Evolutionary conservation across 257 asterid species (phyloP).

Genomic region (Avicennia marina): DNA sequence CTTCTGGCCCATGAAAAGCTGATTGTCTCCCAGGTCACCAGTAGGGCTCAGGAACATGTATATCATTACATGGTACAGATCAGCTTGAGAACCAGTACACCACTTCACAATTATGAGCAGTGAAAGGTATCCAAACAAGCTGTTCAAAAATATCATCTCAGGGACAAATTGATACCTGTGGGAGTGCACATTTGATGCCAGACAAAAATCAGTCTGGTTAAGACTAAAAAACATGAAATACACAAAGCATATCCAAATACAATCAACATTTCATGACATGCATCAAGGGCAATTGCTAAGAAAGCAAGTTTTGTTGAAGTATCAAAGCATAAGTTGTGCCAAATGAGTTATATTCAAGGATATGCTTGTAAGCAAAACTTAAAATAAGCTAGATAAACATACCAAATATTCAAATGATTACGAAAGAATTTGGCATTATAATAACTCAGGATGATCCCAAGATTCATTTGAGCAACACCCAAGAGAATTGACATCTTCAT

Average conservation of each 20-base stretch:
- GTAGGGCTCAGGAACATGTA: slow-evolving; percentile 67
- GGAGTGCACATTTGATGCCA: slow-evolving; percentile 6
- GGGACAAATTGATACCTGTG: slow-evolving; percentile 65
- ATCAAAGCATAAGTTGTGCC: neutral
- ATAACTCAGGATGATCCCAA: slow-evolving; percentile 57
- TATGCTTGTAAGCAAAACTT: neutral
- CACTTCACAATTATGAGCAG: slow-evolving; percentile 57
- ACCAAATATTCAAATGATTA: slow-evolving; percentile 46
- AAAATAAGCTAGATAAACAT: slow-evolving; percentile 10
- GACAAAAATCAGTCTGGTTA: neutral
- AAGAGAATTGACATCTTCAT: slow-evolving; percentile 69
- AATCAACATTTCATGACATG: neutral
- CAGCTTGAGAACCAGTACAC: slow-evolving; percentile 69
- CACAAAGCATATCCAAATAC: neutral
- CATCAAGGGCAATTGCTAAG: neutral
- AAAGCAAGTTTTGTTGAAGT: neutral
- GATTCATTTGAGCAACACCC: slow-evolving; percentile 65
- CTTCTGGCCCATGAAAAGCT: slow-evolving; percentile 52
- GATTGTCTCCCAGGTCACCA: slow-evolving; percentile 57
- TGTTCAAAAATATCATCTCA: slow-evolving; percentile 57
- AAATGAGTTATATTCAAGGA: neutral
- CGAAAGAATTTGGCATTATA: slow-evolving; percentile 48
- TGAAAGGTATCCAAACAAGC: slow-evolving; percentile 60
- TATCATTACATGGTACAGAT: slow-evolving; percentile 65
- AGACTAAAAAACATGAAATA: neutral